Percentiles rank a stretch among this genome's conserved stretches.
These are phyloP conservation scores for Striga hermonthica DNA, from an alignment of 305 asterid genomes.

Conservation along the genomic window DNA sequence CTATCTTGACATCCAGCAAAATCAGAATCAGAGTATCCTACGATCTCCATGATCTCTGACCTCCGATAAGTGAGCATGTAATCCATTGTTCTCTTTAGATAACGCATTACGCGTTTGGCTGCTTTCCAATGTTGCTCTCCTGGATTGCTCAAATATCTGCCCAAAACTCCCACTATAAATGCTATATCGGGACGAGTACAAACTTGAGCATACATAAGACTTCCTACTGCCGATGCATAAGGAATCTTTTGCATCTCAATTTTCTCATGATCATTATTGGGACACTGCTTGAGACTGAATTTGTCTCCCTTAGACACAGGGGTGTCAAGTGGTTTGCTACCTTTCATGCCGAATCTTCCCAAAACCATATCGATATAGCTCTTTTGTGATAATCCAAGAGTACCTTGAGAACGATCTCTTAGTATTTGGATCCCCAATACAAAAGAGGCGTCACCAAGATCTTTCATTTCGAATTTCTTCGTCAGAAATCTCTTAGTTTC, in stretches of 20 bases:
- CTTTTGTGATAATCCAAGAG: constrained; percentile 21
- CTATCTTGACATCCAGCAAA: constrained; percentile 1
- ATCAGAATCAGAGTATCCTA: background rate
- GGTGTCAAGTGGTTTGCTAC: background rate
- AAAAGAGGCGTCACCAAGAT: background rate
- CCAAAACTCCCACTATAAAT: constrained; percentile 1
- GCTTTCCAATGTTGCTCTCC: background rate
- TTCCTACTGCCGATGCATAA: background rate
- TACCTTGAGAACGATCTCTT: background rate
- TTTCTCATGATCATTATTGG: background rate
- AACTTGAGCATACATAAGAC: constrained; percentile 22
- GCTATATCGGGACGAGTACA: constrained; percentile 8
- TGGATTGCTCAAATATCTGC: background rate
- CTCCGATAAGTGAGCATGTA: background rate
- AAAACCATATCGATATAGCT: constrained; percentile 7
- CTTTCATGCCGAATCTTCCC: constrained; percentile 5
- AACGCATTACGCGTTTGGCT: background rate
- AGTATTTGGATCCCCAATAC: background rate
- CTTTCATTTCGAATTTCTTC: background rate
- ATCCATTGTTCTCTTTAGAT: background rate
- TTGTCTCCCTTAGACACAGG: constrained; percentile 9
- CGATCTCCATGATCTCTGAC: background rate
- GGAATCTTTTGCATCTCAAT: background rate
- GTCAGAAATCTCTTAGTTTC: background rate
- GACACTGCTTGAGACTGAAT: background rate